phyloP scores from a whole-genome alignment of 805 yeast species.

The Ogataea methylovora region DNA sequence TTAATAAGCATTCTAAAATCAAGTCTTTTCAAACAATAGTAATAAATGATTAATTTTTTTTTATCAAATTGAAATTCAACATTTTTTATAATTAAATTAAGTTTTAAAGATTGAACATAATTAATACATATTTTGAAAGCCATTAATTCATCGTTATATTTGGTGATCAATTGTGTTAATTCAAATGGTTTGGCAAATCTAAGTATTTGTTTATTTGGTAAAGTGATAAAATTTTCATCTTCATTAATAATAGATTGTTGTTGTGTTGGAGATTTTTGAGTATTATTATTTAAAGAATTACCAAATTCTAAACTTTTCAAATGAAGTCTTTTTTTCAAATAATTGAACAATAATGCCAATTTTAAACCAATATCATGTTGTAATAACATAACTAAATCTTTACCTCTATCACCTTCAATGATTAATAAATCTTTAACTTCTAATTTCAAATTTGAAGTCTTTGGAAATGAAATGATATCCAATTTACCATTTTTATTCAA shows the following conservation, averaged over 20 bases:
- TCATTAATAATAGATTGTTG: conserved; percentile 32
- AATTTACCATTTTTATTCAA: conserved; percentile 36
- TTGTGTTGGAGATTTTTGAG: conserved; percentile 10
- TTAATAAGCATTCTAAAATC: conserved; percentile 70
- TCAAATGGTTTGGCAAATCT: conserved; percentile 73
- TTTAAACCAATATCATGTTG: conserved; percentile 58
- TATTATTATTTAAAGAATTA: conserved; percentile 16
- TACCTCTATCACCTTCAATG: conserved; percentile 81
- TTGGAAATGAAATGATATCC: conserved; percentile 63
- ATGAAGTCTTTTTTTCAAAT: conserved; percentile 67
- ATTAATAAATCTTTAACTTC: conserved; percentile 60
- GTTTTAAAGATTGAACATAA: conserved; percentile 28
- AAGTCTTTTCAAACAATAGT: conserved; percentile 54
- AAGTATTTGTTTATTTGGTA: conserved; percentile 72
- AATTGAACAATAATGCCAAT: conserved; percentile 65
- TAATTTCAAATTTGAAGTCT: conserved; percentile 52
- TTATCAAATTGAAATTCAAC: conserved; percentile 81
- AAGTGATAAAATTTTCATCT: conserved; percentile 55
- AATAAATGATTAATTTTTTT: conserved; percentile 68
- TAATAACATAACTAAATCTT: conserved; percentile 66
- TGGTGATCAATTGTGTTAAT: conserved; percentile 49
- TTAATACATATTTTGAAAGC: conserved; percentile 60
- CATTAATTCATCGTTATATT: conserved; percentile 64
- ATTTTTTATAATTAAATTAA: conserved; percentile 55
- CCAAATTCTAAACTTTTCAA: conserved; percentile 40